phyloP scores from a whole-genome alignment of 257 asterid species.

The Mentha longifolia region DNA sequence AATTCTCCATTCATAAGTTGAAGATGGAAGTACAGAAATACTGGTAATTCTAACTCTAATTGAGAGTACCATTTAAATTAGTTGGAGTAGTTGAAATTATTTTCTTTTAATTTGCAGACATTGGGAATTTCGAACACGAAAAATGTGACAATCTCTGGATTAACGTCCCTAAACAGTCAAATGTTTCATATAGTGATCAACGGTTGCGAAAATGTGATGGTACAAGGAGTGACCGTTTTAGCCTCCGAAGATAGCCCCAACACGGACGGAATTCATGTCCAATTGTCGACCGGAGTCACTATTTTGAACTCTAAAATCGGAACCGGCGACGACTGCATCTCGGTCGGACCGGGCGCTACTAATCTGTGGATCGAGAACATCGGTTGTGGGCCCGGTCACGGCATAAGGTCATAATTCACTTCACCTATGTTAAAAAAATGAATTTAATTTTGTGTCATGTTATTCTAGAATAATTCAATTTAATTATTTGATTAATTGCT shows the following conservation, averaged over 20 bases:
- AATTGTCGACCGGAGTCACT: conserved; percentile 38
- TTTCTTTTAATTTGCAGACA: conserved; percentile 34
- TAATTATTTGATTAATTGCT: too few relatives aligned
- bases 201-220: conserved; percentile 45
- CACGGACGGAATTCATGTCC: conserved; percentile 63
- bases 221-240: conserved; percentile 39
- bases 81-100: neutral
- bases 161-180: conserved; percentile 56
- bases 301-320: conserved; percentile 41
- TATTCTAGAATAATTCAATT: too few relatives aligned
- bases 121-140: conserved; percentile 47
- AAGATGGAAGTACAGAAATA: too few relatives aligned
- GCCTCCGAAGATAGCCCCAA: conserved; percentile 55
- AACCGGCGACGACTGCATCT: conserved; percentile 62
- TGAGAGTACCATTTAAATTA: neutral
- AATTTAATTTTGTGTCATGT: too few relatives aligned
- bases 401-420: conserved; percentile 43
- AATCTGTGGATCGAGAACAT: conserved; percentile 47
- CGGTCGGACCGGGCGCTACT: conserved; percentile 54
- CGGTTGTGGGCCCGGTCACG: conserved; percentile 63
- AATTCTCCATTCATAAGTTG: too few relatives aligned
- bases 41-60: too few relatives aligned
- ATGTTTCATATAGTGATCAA: conserved; percentile 56
- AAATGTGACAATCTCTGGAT: conserved; percentile 47
- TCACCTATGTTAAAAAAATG: neutral